Percentiles rank a stretch among this genome's conserved stretches.
Conservation (phyloP, 352 stramenopile species). For the Globisporangium takayamanum region DNA sequence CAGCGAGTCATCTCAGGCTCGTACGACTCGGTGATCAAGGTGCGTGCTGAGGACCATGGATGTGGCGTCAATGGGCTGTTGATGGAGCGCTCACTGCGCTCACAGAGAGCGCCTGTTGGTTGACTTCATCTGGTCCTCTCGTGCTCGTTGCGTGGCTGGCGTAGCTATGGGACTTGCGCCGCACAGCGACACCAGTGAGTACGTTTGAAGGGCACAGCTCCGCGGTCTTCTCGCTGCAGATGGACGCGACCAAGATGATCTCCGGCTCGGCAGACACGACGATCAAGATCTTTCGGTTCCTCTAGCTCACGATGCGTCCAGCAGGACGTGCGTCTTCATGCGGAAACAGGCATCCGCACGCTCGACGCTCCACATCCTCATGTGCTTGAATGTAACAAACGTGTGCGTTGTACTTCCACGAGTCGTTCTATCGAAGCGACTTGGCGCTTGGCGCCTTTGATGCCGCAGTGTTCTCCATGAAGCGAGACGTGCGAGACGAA, state of each 20-base stretch:
- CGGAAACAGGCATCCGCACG: too few relatives aligned
- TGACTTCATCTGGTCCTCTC: neutral
- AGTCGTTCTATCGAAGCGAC: too few relatives aligned
- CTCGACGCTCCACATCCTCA: too few relatives aligned
- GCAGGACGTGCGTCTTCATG: too few relatives aligned
- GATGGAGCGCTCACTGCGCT: neutral
- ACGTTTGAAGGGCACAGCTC: constrained; percentile 23
- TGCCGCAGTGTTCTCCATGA: neutral
- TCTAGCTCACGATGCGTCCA: neutral
- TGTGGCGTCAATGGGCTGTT: neutral
- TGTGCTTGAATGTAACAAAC: too few relatives aligned
- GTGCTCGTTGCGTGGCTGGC: neutral
- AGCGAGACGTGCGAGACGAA: neutral
- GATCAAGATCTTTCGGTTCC: constrained; percentile 30
- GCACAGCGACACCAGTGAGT: constrained; percentile 6
- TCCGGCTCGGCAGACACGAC: constrained; percentile 26
- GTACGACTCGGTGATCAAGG: constrained; percentile 25
- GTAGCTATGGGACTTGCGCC: constrained; percentile 22
- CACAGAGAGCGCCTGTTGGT: neutral
- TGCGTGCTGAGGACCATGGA: neutral
- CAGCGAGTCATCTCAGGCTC: constrained; percentile 20
- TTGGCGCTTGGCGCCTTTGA: neutral
- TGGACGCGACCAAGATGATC: constrained; percentile 24
- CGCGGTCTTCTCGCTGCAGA: constrained; percentile 28
- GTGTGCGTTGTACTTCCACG: too few relatives aligned